Evolutionary conservation across 305 asterid genomes (phyloP).

Genomic region (Fraxinus dipetala): DNA sequence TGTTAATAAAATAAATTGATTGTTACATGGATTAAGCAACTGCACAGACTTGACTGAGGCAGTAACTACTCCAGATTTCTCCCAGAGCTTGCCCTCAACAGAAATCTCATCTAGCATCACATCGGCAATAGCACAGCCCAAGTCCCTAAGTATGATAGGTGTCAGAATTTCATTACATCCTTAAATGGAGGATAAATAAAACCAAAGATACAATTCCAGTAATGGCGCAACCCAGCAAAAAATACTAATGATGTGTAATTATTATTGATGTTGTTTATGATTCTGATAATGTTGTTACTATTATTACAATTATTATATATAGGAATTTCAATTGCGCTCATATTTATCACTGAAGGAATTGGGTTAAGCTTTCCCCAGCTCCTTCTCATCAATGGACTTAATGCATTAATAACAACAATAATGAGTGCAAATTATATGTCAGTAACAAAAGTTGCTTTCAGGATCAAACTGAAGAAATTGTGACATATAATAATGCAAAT

Average conservation of each 20-base stretch:
- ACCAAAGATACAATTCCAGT: background rate
- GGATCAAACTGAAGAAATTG: background rate
- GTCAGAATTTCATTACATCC: background rate
- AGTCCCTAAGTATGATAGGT: conserved; percentile 41
- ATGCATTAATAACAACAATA: background rate
- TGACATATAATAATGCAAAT: background rate
- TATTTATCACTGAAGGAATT: too few relatives aligned
- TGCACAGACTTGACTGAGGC: conserved; percentile 53
- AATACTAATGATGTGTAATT: background rate
- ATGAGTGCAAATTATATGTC: background rate
- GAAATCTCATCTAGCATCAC: conserved; percentile 51
- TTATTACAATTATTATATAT: background rate
- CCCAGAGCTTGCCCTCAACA: conserved; percentile 67
- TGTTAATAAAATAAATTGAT: conserved; percentile 51
- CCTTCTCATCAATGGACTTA: background rate
- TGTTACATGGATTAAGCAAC: conserved; percentile 61
- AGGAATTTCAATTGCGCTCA: too few relatives aligned
- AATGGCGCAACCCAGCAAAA: background rate
- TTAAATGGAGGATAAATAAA: background rate
- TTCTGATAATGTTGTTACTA: background rate
- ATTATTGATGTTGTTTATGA: background rate
- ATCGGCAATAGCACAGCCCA: conserved; percentile 61
- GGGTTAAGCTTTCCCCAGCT: too few relatives aligned
- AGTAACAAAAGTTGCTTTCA: background rate
- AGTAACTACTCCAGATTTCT: conserved; percentile 54